Evolutionary conservation across 495 filamentous ascomycete species (phyloP).

Genomic region (Penicillium paradoxum): DNA sequence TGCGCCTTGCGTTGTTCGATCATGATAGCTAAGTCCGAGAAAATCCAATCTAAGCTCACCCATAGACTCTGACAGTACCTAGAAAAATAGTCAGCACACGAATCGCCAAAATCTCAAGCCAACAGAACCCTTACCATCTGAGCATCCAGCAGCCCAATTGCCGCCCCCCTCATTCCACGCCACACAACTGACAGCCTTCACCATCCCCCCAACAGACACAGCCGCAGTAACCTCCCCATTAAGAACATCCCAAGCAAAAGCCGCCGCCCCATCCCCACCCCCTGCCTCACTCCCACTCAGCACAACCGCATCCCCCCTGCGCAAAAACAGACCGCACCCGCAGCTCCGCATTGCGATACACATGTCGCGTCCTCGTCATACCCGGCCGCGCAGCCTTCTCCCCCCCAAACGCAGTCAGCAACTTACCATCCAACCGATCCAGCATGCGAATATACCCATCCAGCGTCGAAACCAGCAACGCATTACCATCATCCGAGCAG

Average conservation of each 20-base stretch:
- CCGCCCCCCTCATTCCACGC: conserved; percentile 69
- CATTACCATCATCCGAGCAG: conserved; percentile 65
- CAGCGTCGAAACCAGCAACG: conserved; percentile 67
- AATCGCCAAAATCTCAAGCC: not conserved
- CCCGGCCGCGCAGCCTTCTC: conserved; percentile 21
- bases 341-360: conserved; percentile 62
- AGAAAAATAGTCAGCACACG: not conserved
- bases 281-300: conserved; percentile 74
- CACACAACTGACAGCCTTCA: conserved; percentile 56
- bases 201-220: conserved; percentile 53
- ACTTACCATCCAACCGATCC: conserved; percentile 67
- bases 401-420: conserved; percentile 63
- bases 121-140: conserved; percentile 45
- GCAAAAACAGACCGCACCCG: conserved; percentile 69
- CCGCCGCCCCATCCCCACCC: conserved; percentile 39
- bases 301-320: conserved; percentile 67
- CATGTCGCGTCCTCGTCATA: not conserved
- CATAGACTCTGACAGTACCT: conserved; percentile 27
- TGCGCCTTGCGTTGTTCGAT: not conserved
- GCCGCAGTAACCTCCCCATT: conserved; percentile 62
- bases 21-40: not conserved
- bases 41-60: conserved; percentile 8
- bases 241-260: conserved; percentile 89
- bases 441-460: conserved; percentile 77
- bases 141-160: conserved; percentile 60